phyloP scores from a whole-genome alignment of 192 early-diverging fungal genomes.

The Backusella australiensis region DNA sequence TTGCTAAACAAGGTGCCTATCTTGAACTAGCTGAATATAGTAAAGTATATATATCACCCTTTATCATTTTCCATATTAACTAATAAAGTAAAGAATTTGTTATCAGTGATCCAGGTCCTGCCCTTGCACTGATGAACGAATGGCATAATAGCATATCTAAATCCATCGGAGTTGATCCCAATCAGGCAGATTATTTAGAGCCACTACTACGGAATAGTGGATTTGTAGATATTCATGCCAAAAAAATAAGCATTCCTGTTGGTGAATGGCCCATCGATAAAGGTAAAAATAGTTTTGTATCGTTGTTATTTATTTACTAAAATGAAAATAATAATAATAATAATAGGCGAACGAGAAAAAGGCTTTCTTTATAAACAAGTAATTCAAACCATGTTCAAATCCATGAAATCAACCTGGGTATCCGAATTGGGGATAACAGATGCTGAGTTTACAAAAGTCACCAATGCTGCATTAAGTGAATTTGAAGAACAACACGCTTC shows the following conservation, averaged over 20 bases:
- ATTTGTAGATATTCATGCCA: slow-evolving; percentile 15
- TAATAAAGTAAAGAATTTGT: background rate
- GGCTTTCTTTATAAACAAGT: slow-evolving; percentile 36
- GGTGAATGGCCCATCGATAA: slow-evolving; percentile 36
- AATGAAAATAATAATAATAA: background rate
- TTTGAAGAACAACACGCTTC: slow-evolving; percentile 28
- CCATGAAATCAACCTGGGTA: slow-evolving; percentile 30
- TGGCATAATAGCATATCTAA: slow-evolving; percentile 9
- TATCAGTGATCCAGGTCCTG: slow-evolving; percentile 24
- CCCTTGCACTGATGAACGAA: slow-evolving; percentile 24
- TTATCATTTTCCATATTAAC: background rate
- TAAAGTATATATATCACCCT: slow-evolving; percentile 1
- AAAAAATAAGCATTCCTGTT: slow-evolving; percentile 21
- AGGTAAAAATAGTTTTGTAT: slow-evolving; percentile 6
- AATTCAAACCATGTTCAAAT: slow-evolving; percentile 28
- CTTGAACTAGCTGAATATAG: slow-evolving; percentile 46
- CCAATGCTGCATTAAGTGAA: slow-evolving; percentile 27
- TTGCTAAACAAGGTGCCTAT: slow-evolving; percentile 48
- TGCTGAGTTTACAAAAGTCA: slow-evolving; percentile 23
- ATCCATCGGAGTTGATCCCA: slow-evolving; percentile 1
- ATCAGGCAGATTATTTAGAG: slow-evolving; percentile 3
- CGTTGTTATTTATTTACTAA: background rate
- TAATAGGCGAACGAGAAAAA: slow-evolving; percentile 23
- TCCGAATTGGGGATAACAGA: slow-evolving; percentile 18
- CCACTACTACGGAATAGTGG: background rate